phyloP scores from a whole-genome alignment of 352 stramenopile genomes.

The Pythium insidiosum region DNA sequence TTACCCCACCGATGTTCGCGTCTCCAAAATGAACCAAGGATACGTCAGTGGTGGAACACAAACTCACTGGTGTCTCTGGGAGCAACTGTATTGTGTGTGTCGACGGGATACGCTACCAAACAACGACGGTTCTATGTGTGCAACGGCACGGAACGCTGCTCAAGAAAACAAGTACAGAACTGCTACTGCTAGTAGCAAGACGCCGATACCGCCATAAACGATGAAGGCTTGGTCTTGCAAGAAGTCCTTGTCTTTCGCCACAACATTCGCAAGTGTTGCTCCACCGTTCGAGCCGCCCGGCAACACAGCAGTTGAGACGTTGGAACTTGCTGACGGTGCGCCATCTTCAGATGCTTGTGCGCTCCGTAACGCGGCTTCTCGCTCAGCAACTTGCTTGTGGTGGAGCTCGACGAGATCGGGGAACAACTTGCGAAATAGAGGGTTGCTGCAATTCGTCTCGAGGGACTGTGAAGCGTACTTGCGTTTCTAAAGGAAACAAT shows the following conservation, averaged over 20 bases:
- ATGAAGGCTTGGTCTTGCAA: constrained; percentile 15
- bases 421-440: constrained; percentile 84
- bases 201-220: constrained; percentile 28
- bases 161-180: constrained; percentile 44
- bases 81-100: no score
- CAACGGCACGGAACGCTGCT: no score
- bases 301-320: no score
- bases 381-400: constrained; percentile 22
- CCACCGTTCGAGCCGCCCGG: no score
- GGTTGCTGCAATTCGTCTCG: constrained; percentile 73
- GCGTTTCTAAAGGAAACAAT: constrained; percentile 36
- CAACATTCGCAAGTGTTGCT: constrained; percentile 3
- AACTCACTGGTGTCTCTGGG: no score
- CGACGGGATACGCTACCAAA: no score
- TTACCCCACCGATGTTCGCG: no score
- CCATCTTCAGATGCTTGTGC: constrained; percentile 6
- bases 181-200: constrained; percentile 28
- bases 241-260: constrained; percentile 12
- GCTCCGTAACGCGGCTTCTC: constrained; percentile 33
- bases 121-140: no score
- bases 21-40: no score
- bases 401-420: constrained; percentile 83
- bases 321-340: background rate
- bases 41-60: no score
- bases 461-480: constrained; percentile 76